Percentiles rank a stretch among this genome's conserved stretches.
Conservation (phyloP, 192 early-diverging fungal genomes). For the Backusella australiensis region DNA sequence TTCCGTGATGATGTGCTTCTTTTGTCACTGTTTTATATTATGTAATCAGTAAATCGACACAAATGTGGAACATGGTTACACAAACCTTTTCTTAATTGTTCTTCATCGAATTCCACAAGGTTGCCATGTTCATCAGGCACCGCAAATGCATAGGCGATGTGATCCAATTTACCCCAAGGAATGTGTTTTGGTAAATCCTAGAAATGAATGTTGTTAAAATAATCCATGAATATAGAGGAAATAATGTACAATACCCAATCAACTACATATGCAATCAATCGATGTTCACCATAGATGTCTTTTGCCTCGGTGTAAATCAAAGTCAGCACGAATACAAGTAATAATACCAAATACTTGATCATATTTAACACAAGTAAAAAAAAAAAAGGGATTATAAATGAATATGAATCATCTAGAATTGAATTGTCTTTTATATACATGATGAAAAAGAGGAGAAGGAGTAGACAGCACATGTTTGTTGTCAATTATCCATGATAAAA, state of each 20-base stretch:
- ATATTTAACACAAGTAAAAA: background rate
- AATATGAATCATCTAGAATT: background rate
- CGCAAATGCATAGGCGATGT: conserved; percentile 63
- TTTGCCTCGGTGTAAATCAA: background rate
- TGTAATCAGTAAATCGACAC: background rate
- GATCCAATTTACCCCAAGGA: conserved; percentile 46
- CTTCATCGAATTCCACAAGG: conserved; percentile 17
- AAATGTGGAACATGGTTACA: background rate
- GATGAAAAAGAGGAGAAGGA: background rate
- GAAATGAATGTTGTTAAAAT: too few relatives aligned
- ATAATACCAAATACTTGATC: background rate
- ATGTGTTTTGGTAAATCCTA: conserved; percentile 31
- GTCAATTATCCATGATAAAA: background rate
- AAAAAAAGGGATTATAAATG: background rate
- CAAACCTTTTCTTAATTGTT: conserved; percentile 7
- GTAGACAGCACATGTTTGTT: background rate
- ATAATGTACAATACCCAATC: conserved; percentile 13
- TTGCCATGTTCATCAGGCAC: conserved; percentile 29
- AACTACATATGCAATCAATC: conserved; percentile 17
- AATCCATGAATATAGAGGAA: too few relatives aligned
- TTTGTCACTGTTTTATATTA: conserved; percentile 16
- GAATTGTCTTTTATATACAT: background rate
- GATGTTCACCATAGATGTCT: conserved; percentile 5
- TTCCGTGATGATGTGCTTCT: conserved; percentile 25
- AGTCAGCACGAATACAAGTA: background rate